Conservation (phyloP, 2,329 filamentous ascomycete species). For the Phyllosticta paracitricarpa region DNA sequence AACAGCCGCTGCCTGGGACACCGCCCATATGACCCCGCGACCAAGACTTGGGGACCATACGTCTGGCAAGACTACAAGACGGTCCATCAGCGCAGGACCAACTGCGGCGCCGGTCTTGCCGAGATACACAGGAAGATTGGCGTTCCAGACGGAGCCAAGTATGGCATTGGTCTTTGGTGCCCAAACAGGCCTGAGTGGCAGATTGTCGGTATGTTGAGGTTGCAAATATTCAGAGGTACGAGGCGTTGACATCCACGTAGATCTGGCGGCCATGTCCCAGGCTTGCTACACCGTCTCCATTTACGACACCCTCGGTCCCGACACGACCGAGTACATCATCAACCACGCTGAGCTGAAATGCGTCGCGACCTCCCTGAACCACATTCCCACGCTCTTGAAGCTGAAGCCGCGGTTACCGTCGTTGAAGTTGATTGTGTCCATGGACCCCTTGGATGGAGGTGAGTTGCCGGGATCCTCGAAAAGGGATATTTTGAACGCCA, state of each 20-base stretch:
- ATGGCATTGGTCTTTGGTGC: constrained; percentile 75
- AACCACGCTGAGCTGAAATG: constrained; percentile 72
- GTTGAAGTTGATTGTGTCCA: constrained; percentile 77
- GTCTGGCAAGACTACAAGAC: constrained; percentile 77
- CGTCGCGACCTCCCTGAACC: constrained; percentile 68
- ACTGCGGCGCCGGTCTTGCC: constrained; percentile 76
- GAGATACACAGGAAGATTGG: constrained; percentile 69
- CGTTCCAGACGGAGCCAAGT: constrained; percentile 50
- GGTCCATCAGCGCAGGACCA: constrained; percentile 66
- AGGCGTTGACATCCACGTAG: constrained; percentile 34
- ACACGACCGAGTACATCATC: constrained; percentile 90
- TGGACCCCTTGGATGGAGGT: constrained; percentile 73
- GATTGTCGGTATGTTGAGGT: constrained; percentile 50
- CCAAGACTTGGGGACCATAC: constrained; percentile 66
- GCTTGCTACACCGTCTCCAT: constrained; percentile 83
- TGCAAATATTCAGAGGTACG: background rate
- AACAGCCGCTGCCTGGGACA: constrained; percentile 68
- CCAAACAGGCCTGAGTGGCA: constrained; percentile 87
- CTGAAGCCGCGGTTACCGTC: constrained; percentile 65
- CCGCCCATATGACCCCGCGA: constrained; percentile 66
- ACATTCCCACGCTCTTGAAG: constrained; percentile 73
- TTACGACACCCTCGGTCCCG: constrained; percentile 89
- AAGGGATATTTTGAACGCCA: constrained; percentile 60
- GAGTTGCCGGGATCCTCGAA: constrained; percentile 73
- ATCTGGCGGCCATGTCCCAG: constrained; percentile 80